Evolutionary conservation across 176 grass and related monocot species (phyloP), one percentile per base, ranked within the genome.

Genomic region (Miscanthus lutarioriparius): DNA sequence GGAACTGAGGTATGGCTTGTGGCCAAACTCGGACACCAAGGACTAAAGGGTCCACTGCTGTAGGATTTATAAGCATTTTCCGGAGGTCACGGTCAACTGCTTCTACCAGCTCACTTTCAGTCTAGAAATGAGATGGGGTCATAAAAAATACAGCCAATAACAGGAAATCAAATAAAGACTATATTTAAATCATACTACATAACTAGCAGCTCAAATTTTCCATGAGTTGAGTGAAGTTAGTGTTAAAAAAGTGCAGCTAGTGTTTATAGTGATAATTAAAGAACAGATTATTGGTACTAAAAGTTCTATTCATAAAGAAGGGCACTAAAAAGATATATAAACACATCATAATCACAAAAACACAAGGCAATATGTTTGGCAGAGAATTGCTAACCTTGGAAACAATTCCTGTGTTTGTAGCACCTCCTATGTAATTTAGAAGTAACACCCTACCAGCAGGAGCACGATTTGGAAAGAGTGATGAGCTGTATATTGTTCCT

Each of bases 401-500:
- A 74, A 96, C 41, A 14, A 96, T 96, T 68, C 91, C 93, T 81
- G 96, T 89, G 72, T 96, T 99, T 36, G 86, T 96, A 67, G 93
- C 84, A 64, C 96, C 96, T 84, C 96, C 93, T 39, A 99, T 99
- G 71, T 96, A 99, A 54, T 99, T 99, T 72, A 99, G 91, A 38
- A 99, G 91, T 81, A 99, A 67, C 11, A 92, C 91, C 62, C 91
- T 96, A 84, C 96, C 96, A 77, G 85, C 74, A 37, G 93, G 96
- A 90, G 91, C 93, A 80, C 96, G 91, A 64, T 96, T 94, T 15
- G 93, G 96, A 87, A 99, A 94, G 63, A 99, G 90, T 8, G 93
- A 89, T 37, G 96, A 99, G 38, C 91, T 99, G 81, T 99, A 96
- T 92, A 99, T 92, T 77, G 93, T 99, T 83, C 96, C 93, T 99